phyloP scores from a whole-genome alignment of 495 filamentous ascomycete genomes.

The Parmelia sp. region DNA sequence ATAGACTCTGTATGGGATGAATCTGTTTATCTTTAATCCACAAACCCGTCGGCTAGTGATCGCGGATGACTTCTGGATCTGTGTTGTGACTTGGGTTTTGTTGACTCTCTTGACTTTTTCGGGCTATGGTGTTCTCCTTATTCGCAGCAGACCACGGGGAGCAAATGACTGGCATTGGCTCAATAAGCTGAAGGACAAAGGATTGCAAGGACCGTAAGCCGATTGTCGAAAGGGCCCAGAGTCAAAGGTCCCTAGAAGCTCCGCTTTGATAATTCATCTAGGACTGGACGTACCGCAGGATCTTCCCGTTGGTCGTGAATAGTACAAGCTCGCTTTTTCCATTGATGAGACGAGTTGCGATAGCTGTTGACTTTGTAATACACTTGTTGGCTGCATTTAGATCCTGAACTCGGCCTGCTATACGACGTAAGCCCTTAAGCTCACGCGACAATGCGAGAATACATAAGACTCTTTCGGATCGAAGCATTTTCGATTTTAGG shows the following conservation, averaged over 20 bases:
- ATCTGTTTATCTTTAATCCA: constrained; percentile 19
- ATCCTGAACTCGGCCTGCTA: not conserved
- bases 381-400: not conserved
- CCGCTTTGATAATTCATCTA: not conserved
- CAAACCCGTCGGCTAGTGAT: constrained; percentile 10
- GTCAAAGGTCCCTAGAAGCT: not conserved
- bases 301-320: not conserved
- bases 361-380: not conserved
- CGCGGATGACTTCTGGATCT: constrained; percentile 21
- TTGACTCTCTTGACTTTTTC: constrained; percentile 17
- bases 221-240: not conserved
- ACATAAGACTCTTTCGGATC: not conserved
- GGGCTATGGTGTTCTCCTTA: not conserved
- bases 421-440: not conserved
- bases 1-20: constrained; percentile 20
- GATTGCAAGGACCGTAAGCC: not conserved
- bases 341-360: not conserved
- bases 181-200: not conserved
- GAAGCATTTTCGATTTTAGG: not conserved
- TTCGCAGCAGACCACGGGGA: not conserved
- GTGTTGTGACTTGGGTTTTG: constrained; percentile 13
- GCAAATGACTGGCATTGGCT: constrained; percentile 11
- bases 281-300: not conserved
- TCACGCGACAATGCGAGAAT: not conserved
- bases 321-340: not conserved